Conservation (phyloP, 345 rosid species). For the Eutrema yunnanense region DNA sequence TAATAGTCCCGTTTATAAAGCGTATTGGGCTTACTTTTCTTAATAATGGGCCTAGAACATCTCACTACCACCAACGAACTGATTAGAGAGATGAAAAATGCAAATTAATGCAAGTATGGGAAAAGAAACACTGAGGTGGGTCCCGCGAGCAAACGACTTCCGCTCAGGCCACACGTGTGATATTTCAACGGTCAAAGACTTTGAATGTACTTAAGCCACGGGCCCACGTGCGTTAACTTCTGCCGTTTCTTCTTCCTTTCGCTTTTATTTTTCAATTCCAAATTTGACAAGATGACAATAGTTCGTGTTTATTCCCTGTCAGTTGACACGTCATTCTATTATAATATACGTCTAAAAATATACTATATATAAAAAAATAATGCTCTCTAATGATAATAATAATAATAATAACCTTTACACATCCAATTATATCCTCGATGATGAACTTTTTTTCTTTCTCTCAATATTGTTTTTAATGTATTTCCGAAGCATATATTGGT, state of each 20-base stretch:
- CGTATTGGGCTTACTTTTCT: neutral
- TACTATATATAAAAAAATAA: no score
- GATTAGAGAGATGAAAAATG: neutral
- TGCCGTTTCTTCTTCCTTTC: slow-evolving; percentile 4
- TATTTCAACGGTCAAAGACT: slow-evolving; percentile 27
- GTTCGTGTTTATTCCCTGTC: slow-evolving; percentile 31
- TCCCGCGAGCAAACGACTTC: neutral
- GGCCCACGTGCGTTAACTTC: slow-evolving; percentile 16
- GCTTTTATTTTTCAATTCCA: neutral
- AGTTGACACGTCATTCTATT: slow-evolving; percentile 8
- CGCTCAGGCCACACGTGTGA: neutral
- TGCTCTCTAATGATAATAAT: neutral
- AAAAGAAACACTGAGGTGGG: neutral
- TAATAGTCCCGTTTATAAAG: neutral
- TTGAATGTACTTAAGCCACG: slow-evolving; percentile 2
- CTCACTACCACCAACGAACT: neutral
- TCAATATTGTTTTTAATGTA: neutral
- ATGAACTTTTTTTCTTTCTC: neutral
- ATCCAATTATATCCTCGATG: neutral
- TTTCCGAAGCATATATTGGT: neutral
- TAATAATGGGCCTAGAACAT: neutral
- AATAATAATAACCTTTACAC: neutral
- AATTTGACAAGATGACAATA: slow-evolving; percentile 21
- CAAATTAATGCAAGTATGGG: neutral
- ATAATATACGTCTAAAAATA: neutral